Conservation (phyloP, 208 protist genomes). For the Strigomonas galati region DNA sequence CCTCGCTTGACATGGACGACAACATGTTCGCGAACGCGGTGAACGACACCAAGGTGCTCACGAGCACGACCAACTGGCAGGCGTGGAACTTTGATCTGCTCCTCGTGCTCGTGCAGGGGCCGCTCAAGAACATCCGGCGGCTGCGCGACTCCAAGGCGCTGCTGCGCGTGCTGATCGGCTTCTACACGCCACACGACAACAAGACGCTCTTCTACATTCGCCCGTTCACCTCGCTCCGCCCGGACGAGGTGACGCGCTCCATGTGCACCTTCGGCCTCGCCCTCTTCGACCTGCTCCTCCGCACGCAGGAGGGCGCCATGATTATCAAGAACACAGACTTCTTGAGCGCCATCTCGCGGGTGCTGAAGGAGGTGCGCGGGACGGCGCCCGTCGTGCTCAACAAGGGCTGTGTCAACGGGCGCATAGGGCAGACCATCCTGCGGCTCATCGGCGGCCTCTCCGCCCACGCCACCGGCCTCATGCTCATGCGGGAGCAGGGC, state of each 20-base stretch:
- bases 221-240: conserved; percentile 49
- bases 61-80: conserved; percentile 21
- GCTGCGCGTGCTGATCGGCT: conserved; percentile 59
- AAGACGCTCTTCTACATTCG: conserved; percentile 34
- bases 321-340: conserved; percentile 57
- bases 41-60: conserved; percentile 53
- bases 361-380: conserved; percentile 69
- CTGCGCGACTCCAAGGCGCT: conserved; percentile 46
- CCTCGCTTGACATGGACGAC: conserved; percentile 63
- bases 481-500: conserved; percentile 70
- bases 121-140: conserved; percentile 43
- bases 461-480: conserved; percentile 72
- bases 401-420: conserved; percentile 43
- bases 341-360: conserved; percentile 30
- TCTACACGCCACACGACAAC: conserved; percentile 55
- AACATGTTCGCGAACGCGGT: conserved; percentile 47
- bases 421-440: conserved; percentile 68
- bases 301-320: conserved; percentile 56
- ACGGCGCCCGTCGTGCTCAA: conserved; percentile 49
- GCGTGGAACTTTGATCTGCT: conserved; percentile 78
- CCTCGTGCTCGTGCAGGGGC: conserved; percentile 72
- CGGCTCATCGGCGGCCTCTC: conserved; percentile 76
- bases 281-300: conserved; percentile 77
- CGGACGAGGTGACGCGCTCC: conserved; percentile 37
- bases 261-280: conserved; percentile 67